phyloP scores from a whole-genome alignment of 192 early-diverging fungal genomes.

The Rhizophagus prolifer region DNA sequence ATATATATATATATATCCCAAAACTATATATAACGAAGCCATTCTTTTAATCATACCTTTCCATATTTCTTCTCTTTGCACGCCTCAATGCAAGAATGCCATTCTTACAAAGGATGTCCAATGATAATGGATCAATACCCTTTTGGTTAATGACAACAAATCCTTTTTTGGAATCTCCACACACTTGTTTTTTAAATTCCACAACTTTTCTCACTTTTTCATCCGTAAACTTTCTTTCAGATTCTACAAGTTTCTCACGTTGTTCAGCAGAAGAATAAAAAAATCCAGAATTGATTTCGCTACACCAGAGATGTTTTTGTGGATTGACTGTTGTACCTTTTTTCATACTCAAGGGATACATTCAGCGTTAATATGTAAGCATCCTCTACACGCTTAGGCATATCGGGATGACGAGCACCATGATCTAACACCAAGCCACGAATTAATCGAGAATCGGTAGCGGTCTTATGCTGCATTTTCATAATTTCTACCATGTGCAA shows the following conservation, averaged over 20 bases:
- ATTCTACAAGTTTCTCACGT: slow-evolving; percentile 97
- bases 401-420: slow-evolving; percentile 98
- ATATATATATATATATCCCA: not conserved
- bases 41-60: slow-evolving; percentile 49
- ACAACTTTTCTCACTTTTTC: slow-evolving; percentile 91
- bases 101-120: slow-evolving; percentile 96
- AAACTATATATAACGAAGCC: not conserved
- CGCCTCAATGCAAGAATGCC: slow-evolving; percentile 91
- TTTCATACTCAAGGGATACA: slow-evolving; percentile 98
- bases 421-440: slow-evolving; percentile 97
- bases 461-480: slow-evolving; percentile 99
- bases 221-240: slow-evolving; percentile 95
- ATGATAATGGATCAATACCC: slow-evolving; percentile 96
- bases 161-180: slow-evolving; percentile 77
- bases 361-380: slow-evolving; percentile 93
- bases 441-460: slow-evolving; percentile 93
- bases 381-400: slow-evolving; percentile 93
- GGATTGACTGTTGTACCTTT: slow-evolving; percentile 61
- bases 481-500: slow-evolving; percentile 99
- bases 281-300: slow-evolving; percentile 98
- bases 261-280: slow-evolving; percentile 98
- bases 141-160: slow-evolving; percentile 99
- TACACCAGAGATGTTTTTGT: slow-evolving; percentile 25
- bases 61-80: slow-evolving; percentile 99
- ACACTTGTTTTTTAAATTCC: slow-evolving; percentile 96